Evolutionary conservation across 352 stramenopile genomes (phyloP), one percentile per base, ranked within the genome.

Genomic region (Globisporangium ultimum): DNA sequence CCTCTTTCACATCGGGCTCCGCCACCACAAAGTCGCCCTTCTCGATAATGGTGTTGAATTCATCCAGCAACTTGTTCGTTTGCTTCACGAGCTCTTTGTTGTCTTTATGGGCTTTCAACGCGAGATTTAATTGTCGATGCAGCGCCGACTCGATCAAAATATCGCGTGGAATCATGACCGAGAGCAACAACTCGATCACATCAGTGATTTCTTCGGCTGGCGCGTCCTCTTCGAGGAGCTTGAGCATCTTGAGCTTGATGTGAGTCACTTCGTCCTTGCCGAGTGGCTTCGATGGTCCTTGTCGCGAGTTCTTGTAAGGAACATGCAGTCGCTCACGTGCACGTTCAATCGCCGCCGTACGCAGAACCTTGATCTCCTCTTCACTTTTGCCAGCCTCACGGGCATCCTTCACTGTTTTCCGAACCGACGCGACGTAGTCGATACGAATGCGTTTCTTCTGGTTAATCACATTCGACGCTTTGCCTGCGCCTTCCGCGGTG

Each of bases 21-120:
- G 7, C 28, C 15, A 53, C 47, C 20, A 56, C 28, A 20, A 57
- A 52, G 24, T 78, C 75, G 6, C 60, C 64, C 50, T 78, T 73
- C 43, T 89, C 79, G 49, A 89, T 73, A 57, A 91, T 87, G n/a
- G 64, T 71, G 49, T 88, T 79, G 64, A 91, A 91, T 45, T 91
- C 80, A 47, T 95, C 85, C 53, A 88, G 66, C 21, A 95, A 62
- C 50, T 87, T 88, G 55, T 81, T 91, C 13, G 85, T 91, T 52
- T 91, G 80, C 40, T 83, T 82, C 28, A 93, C 80, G 43, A 95
- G 69, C 54, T 95, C 85, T 66, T 91, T 91, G 76, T 93, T 91
- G 66, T 95, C 83, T 46, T 91, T 88, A 60, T 93, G 80, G 12
- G 83, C 81, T 51, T 91, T 88, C 21, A 89, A 55, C 38, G 91